Conservation (phyloP, 371 early-diverging fungal genomes). For the Syncephalastrum racemosum region DNA sequence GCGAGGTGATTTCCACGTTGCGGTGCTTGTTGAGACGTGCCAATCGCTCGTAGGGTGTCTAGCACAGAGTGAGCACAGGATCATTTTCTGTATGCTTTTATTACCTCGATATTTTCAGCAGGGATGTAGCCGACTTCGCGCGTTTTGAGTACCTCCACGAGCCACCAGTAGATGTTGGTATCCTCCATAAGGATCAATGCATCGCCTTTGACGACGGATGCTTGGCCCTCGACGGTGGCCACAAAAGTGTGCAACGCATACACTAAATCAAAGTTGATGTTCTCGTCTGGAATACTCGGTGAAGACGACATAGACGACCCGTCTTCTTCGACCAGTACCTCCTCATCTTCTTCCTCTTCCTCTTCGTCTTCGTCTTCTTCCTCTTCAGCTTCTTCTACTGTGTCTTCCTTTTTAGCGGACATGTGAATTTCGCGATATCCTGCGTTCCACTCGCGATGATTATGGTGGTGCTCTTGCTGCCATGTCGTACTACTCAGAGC, state of each 20-base stretch:
- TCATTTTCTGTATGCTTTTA: conserved; percentile 1
- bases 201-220: conserved; percentile 87
- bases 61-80: conserved; percentile 6
- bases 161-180: conserved; percentile 97
- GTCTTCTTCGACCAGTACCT: conserved; percentile 40
- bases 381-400: conserved; percentile 27
- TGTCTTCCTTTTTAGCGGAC: neutral
- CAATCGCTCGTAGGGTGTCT: conserved; percentile 87
- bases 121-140: conserved; percentile 94
- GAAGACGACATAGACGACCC: conserved; percentile 53
- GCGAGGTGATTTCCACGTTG: conserved; percentile 72
- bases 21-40: conserved; percentile 88
- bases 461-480: conserved; percentile 10
- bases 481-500: conserved; percentile 7
- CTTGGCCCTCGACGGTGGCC: conserved; percentile 93
- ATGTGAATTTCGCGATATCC: conserved; percentile 15
- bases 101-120: conserved; percentile 92
- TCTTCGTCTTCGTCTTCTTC: conserved; percentile 26
- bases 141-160: conserved; percentile 85
- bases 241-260: conserved; percentile 96
- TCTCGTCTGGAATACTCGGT: conserved; percentile 70
- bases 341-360: conserved; percentile 57
- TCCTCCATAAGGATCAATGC: conserved; percentile 90
- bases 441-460: conserved; percentile 8
- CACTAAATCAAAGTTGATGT: conserved; percentile 74